Base-by-base conservation (phyloP, 768 basidiomycete species). In the Stropharia rugosoannulata region DNA sequence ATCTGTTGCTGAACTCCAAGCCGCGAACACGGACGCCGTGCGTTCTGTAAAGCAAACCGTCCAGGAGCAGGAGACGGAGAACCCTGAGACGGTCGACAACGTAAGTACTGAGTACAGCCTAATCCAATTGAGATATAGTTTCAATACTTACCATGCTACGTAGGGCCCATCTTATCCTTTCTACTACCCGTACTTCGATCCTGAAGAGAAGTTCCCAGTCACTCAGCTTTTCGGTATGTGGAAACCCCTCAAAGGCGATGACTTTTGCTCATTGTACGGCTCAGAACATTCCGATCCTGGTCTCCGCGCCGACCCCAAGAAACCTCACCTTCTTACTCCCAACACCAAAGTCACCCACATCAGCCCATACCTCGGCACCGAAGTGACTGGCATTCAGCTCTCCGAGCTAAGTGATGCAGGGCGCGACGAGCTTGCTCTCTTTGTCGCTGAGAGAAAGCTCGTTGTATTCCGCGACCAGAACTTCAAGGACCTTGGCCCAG, bases 391-490 rank as follows among this genome's bases (percentile, higher is more conserved):
- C 1, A 70, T 84, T 5, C 82, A 84, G 59, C 70, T 85, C 51
- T 83, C 81, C 7, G 68, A 82, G 56, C 75, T 84, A 46, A 69
- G 68, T 56, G 71, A 75, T 41, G 80, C 77, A 49, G 83, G 82
- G 1, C 73, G 83, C 5, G 75, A 83, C 58, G 81, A 82, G 60
- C 75, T 82, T 29, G 81, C 80, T 4, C 70, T 83, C 5, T 75
- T 71, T 55, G 70, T 79, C 37, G 83, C 80, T 1, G 77, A 84
- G 66, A 64, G 81, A 42, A 83, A 81, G 65, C 73, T 83, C 35
- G 64, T 85, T 9, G 47, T 83, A 5, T 82, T 84, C 74, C 76
- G 83, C 16, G 76, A 84, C 66, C 84, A 85, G 59, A 79, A 85
- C 65, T 83, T 85, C 70, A 84, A 82, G 68, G 81, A 83, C 57